phyloP scores from a whole-genome alignment of 768 basidiomycete genomes.

The Inosperma sp. region DNA sequence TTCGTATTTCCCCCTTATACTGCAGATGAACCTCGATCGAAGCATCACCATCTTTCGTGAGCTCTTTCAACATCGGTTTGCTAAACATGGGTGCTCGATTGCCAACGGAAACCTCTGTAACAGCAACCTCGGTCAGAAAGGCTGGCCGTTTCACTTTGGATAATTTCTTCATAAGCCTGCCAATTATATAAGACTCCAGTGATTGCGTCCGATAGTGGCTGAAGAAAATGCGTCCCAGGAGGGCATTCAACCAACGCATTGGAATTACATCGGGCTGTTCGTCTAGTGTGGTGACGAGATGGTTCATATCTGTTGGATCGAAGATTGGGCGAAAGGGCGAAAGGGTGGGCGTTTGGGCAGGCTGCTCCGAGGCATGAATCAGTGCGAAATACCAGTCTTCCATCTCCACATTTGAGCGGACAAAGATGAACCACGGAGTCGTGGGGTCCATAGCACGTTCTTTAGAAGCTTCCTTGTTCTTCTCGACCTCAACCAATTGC shows the following conservation, averaged over 20 bases:
- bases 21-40: conserved; percentile 79
- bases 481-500: conserved; percentile 33
- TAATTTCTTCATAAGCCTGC: conserved; percentile 88
- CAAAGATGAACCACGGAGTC: conserved; percentile 91
- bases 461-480: conserved; percentile 41
- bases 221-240: conserved; percentile 90
- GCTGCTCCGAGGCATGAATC: conserved; percentile 65
- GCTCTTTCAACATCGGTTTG: conserved; percentile 97
- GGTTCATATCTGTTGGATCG: conserved; percentile 71
- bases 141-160: conserved; percentile 85
- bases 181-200: conserved; percentile 82
- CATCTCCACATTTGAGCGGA: conserved; percentile 84
- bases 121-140: conserved; percentile 79
- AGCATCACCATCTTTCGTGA: conserved; percentile 91
- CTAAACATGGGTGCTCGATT: conserved; percentile 79
- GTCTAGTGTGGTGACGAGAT: conserved; percentile 81
- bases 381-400: conserved; percentile 95
- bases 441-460: conserved; percentile 49
- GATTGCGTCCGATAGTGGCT: conserved; percentile 80
- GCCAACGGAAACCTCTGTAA: conserved; percentile 88
- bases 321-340: conserved; percentile 62
- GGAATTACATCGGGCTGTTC: conserved; percentile 94
- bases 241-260: conserved; percentile 95
- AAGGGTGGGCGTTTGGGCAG: conserved; percentile 58
- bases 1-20: conserved; percentile 84